Base-by-base conservation (phyloP, 805 yeast genomes). In the Ogataea methanolica region DNA sequence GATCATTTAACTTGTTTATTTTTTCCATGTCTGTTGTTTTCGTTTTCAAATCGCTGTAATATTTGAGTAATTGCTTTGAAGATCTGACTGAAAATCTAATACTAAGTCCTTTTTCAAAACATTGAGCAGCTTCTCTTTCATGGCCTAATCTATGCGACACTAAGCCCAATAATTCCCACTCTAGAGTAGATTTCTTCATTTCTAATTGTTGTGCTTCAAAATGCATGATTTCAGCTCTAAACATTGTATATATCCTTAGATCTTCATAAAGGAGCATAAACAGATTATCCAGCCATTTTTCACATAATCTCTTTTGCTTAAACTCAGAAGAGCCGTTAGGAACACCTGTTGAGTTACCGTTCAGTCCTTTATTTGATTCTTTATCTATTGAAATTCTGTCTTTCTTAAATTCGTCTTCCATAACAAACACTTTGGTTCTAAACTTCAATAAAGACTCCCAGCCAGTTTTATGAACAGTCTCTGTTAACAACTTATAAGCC, bases 141-240 rank as follows among this genome's bases (percentile, higher is more conserved):
- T 92, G 96, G 52, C 90, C 89, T 54, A 95, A 73, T 54, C 99
- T 78, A 57, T 76, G 79, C 1, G 98, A 95, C 42, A 90, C 83
- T 57, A 80, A 72, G 2, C 99, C 99, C 52, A 91, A 74, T 34
- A 88, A 72, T 67, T 95, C 97, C 97, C 97, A 91, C 66, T 91
- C 97, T 48, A 85, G 70, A 0, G 96, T 82, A 29, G 84, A 71
- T 61, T 88, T 90, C 57, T 79, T 80, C 64, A 85, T 86, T 39
- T 80, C 82, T 64, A 88, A 74, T 65, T 88, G 88, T 63, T 89
- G 96, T 6, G 95, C 88, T 65, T 86, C 90, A 69, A 86, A 85
- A 66, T 92, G 96, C 52, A 90, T 79, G 55, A 78, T 77, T 63
- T 94, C 97, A 0, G 96, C 90, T 63, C 90, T 91, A 94, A 96